Evolutionary conservation across 1,284 basidiomycete genomes (phyloP), one percentile per base, ranked within the genome.

Genomic region (Cryptococcus neoformans): DNA sequence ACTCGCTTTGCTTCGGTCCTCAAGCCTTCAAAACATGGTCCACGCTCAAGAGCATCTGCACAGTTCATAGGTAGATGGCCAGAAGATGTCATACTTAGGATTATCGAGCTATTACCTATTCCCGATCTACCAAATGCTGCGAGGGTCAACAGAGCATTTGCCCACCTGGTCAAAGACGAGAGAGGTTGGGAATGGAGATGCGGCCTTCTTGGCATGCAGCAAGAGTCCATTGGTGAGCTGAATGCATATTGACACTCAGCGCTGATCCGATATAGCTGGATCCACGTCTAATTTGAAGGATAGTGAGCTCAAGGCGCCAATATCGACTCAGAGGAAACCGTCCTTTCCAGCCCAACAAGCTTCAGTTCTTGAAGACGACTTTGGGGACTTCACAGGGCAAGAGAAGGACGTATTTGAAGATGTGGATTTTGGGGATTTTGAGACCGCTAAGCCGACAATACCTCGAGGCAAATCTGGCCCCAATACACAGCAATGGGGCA

Each of bases 381-480:
- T 72, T 57, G 71, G 72, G 9, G 72, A 74, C 53, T 75, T 77
- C 59, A 67, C 71, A 7, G 62, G 60, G 10, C 67, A 71, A 46
- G 63, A 58, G 35, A 62, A 62, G 41, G 65, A 65, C 39, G 61
- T 54, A 5, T 72, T 74, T 45, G 67, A 79, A 45, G 85, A 91
- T 56, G 90, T 95, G 63, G 93, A 94, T 41, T 98, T 97, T 79
- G 93, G 92, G 0, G 92, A 95, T 71, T 95, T 85, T 45, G 72
- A 59, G 52, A 56, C 35, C n/a, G 54, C 54, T 8, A 64, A 58
- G 49, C 44, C 56, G 36, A 56, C 40, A 48, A 50, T 48, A 36
- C 34, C 17, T 34, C 35, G n/a, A 9, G 39, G 10, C 40, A 17
- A 11, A 28, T 51, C 35, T 9, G 36, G 45, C 47, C 7, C 41